Evolutionary conservation across 192 early-diverging fungal species (phyloP).

Genomic region (Coemansia sp.): DNA sequence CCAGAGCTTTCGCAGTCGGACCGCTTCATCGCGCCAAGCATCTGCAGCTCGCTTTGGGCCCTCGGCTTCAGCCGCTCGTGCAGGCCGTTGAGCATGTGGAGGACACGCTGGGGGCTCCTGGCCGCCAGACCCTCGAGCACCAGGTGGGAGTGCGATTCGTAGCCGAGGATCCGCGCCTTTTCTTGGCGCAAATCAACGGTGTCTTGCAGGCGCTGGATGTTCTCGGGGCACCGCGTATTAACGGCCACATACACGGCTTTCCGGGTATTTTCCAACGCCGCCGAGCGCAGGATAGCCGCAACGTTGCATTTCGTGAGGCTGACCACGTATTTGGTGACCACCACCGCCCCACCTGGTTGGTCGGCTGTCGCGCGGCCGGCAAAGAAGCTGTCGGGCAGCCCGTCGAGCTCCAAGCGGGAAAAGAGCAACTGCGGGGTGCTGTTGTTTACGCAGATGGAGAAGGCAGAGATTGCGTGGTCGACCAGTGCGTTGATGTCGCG

Average conservation of each 20-base stretch:
- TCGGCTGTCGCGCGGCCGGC: constrained; percentile 57
- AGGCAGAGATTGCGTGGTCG: constrained; percentile 58
- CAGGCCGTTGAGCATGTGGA: constrained; percentile 61
- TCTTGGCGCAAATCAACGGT: constrained; percentile 45
- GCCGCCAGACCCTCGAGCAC: constrained; percentile 70
- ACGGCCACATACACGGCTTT: constrained; percentile 27
- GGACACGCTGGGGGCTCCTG: constrained; percentile 58
- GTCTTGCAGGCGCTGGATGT: constrained; percentile 53
- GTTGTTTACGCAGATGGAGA: constrained; percentile 59
- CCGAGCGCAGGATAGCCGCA: constrained; percentile 29
- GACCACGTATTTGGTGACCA: background rate
- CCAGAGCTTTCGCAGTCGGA: constrained; percentile 27
- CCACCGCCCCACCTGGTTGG: too few relatives aligned
- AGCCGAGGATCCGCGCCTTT: constrained; percentile 60
- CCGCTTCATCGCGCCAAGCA: constrained; percentile 59
- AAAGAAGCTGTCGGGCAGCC: constrained; percentile 63
- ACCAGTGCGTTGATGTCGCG: constrained; percentile 53
- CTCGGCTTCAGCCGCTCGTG: constrained; percentile 44
- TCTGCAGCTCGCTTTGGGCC: constrained; percentile 54
- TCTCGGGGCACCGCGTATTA: too few relatives aligned
- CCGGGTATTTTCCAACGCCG: constrained; percentile 47
- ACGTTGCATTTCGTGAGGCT: background rate
- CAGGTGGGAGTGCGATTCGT: constrained; percentile 60
- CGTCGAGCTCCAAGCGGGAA: constrained; percentile 56
- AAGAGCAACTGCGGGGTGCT: constrained; percentile 48